Evolutionary conservation across 257 asterid species (phyloP), one percentile per base, ranked within the genome.

Genomic region (Capsicum baccatum): DNA sequence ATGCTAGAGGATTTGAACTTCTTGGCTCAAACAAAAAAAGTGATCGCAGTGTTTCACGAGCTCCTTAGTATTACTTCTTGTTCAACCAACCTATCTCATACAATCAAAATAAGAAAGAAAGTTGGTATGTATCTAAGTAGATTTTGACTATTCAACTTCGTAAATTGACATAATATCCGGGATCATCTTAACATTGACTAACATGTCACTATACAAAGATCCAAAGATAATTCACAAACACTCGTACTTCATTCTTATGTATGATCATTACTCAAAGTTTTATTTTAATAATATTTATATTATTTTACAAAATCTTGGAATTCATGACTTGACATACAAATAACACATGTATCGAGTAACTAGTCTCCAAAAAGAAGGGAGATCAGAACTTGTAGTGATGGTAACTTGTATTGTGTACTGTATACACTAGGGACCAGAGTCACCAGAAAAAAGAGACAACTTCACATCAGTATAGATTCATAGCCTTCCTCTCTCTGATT

Each of bases 401-500:
- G 26, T 64, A 26, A 33, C 3, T 63, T 11, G 60, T 9, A 50
- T 19, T 19, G 35, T 48, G 17, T 19, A 19, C 6, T 26, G 33
- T 26, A 26, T 19, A 50, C 14, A 52, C 47, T 26, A 52, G 59
- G 80, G 81, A 76, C 63, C 81, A 74, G 80, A 74, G 80, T 73
- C 59, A 73, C 62, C 81, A 50, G 47, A 62, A 67, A 62, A 67
- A 3, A 6, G 14, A 52, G 11, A 74, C 13, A 26, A 76, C 63
- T 44, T 76, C 63, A 52, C 14, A 52, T 76, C n/a, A 26, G n/a
- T 76, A 76, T 54, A 26, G 81, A 14, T 37, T 52, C 81, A 4
- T 76, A 76, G 63, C 48, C 81, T 52, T 76, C 63, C 63, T 76
- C 81, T 57, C 63, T 76, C 26, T 26, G 81, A 52, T 52, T 76